phyloP scores from a whole-genome alignment of 176 grass and related monocot genomes.

The Oryza brachyantha region DNA sequence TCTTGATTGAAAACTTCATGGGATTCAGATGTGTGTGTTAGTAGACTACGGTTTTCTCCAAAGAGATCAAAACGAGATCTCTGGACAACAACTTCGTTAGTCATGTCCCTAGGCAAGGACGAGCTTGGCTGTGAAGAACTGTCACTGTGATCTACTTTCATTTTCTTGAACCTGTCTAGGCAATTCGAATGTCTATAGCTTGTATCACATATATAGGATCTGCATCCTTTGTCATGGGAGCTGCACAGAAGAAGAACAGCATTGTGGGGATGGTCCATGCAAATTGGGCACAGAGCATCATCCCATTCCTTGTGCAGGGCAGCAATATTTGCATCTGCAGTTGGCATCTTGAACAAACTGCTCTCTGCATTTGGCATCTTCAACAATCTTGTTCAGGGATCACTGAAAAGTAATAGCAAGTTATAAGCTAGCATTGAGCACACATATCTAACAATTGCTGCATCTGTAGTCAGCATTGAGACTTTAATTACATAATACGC shows the following conservation, averaged over 20 bases:
- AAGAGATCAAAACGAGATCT: slow-evolving; percentile 20
- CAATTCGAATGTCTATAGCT: slow-evolving; percentile 86
- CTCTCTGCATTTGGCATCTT: slow-evolving; percentile 40
- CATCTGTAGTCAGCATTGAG: background rate
- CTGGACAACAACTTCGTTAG: slow-evolving; percentile 29
- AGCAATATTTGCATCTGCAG: slow-evolving; percentile 34
- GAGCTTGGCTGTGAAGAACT: slow-evolving; percentile 37
- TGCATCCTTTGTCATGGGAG: slow-evolving; percentile 68
- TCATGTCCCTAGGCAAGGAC: slow-evolving; percentile 25
- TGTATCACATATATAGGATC: slow-evolving; percentile 74
- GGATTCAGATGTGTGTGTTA: slow-evolving; percentile 32
- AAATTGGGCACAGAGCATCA: slow-evolving; percentile 67
- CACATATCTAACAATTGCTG: background rate
- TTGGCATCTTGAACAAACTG: slow-evolving; percentile 30
- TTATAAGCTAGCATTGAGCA: slow-evolving; percentile 8
- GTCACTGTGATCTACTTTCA: slow-evolving; percentile 32
- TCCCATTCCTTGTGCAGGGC: slow-evolving; percentile 63
- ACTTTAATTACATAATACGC: background rate
- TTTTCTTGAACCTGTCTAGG: slow-evolving; percentile 72
- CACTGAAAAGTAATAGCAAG: background rate
- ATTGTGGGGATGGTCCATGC: slow-evolving; percentile 91
- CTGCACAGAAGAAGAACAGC: slow-evolving; percentile 67
- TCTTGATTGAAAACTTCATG: slow-evolving; percentile 33
- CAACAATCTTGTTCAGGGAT: slow-evolving; percentile 15
- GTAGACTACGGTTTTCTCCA: slow-evolving; percentile 10